Percentiles rank a stretch among this genome's conserved stretches.
Conservation (phyloP, 2,329 filamentous ascomycete genomes). For the Achaetomium macrosporum region DNA sequence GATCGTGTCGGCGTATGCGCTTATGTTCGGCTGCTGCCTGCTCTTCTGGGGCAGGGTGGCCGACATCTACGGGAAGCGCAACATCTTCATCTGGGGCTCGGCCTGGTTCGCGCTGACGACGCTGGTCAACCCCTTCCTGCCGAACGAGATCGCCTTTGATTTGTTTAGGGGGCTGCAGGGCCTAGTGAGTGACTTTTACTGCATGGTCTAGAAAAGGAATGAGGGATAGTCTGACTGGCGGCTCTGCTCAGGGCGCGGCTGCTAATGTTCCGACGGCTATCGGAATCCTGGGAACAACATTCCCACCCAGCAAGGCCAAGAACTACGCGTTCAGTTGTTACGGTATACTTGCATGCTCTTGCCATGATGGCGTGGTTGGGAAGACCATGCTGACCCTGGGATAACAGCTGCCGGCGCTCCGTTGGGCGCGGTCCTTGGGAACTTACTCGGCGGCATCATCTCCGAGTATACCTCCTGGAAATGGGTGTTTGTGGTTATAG, state of each 20-base stretch:
- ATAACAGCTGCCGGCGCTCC: conserved; percentile 55
- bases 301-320: conserved; percentile 61
- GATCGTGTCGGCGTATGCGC: conserved; percentile 60
- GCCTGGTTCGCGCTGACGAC: conserved; percentile 56
- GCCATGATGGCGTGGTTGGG: no score
- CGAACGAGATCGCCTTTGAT: conserved; percentile 62
- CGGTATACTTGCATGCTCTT: conserved; percentile 31
- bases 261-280: conserved; percentile 67
- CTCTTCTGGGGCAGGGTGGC: conserved; percentile 62
- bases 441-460: conserved; percentile 58
- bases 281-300: conserved; percentile 62
- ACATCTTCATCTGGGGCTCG: conserved; percentile 59
- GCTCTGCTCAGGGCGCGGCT: conserved; percentile 47
- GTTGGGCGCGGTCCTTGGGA: conserved; percentile 59
- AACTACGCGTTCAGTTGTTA: conserved; percentile 65
- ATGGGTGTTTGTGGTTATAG: conserved; percentile 62
- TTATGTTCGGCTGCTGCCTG: conserved; percentile 63
- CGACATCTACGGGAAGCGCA: conserved; percentile 60
- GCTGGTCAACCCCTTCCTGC: conserved; percentile 57
- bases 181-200: conserved; percentile 34
- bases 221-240: background rate
- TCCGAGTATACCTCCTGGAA: conserved; percentile 58
- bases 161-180: conserved; percentile 62
- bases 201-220: background rate
- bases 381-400: background rate